Evolutionary conservation across 352 stramenopile species (phyloP).

Genomic region (Phytophthora vignae): DNA sequence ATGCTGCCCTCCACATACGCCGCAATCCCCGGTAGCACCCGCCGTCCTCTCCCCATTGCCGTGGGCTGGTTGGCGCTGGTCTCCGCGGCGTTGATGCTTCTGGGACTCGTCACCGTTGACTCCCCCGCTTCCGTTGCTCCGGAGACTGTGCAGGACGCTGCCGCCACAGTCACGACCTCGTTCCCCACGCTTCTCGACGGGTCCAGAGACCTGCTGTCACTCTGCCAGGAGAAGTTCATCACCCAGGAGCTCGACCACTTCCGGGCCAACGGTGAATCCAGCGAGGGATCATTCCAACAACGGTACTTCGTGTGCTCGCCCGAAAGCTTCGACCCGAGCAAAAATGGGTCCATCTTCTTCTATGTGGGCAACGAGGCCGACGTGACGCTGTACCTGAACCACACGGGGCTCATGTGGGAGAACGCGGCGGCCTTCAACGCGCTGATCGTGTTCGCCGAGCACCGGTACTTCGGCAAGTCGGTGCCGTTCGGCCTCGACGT

Average conservation of each 20-base stretch:
- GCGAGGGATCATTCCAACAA: conserved; percentile 51
- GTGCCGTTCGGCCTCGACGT: conserved; percentile 61
- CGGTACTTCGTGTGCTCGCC: conserved; percentile 77
- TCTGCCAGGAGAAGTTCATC: conserved; percentile 57
- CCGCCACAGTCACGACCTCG: conserved; percentile 1
- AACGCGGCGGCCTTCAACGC: conserved; percentile 69
- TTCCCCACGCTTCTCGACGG: conserved; percentile 35
- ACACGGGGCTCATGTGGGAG: conserved; percentile 81
- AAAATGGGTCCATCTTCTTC: conserved; percentile 71
- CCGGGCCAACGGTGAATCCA: conserved; percentile 22
- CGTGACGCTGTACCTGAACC: conserved; percentile 70
- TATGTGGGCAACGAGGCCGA: conserved; percentile 81
- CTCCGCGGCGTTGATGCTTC: conserved; percentile 17
- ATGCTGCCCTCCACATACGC: conserved; percentile 32
- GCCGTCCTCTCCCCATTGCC: conserved; percentile 35
- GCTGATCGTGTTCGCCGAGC: conserved; percentile 78
- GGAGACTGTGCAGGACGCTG: not conserved
- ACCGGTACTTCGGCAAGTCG: conserved; percentile 84
- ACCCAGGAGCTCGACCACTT: conserved; percentile 65
- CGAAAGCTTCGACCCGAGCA: conserved; percentile 45
- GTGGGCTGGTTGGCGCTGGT: conserved; percentile 35
- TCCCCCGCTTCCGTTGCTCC: not conserved
- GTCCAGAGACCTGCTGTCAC: conserved; percentile 45
- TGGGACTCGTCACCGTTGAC: conserved; percentile 10
- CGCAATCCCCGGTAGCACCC: not conserved